Percentiles rank a stretch among this genome's conserved stretches.
Conservation (phyloP, 1,284 basidiomycete species). For the Apiotrichum gamsii region DNA sequence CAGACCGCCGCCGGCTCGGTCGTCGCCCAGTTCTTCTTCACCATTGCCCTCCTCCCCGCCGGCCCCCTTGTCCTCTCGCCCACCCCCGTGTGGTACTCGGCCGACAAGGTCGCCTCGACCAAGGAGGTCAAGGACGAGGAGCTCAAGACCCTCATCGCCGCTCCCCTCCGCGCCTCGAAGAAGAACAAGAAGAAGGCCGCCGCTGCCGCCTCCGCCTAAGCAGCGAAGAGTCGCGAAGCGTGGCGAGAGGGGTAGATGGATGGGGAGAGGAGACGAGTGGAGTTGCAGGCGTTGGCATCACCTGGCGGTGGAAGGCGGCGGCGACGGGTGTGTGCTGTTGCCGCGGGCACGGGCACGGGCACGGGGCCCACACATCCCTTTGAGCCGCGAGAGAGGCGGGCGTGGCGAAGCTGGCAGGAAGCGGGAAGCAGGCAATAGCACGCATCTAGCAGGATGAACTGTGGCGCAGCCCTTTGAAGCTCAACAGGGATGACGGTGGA, state of each 20-base stretch:
- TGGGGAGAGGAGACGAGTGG: too few relatives aligned
- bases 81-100: slow-evolving; percentile 84
- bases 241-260: too few relatives aligned
- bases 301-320: too few relatives aligned
- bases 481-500: too few relatives aligned
- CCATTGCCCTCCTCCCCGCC: slow-evolving; percentile 74
- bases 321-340: too few relatives aligned
- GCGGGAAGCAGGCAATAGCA: neutral
- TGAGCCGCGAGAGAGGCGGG: too few relatives aligned
- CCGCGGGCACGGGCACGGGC: too few relatives aligned
- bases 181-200: slow-evolving; percentile 82
- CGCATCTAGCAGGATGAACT: slow-evolving; percentile 2
- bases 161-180: slow-evolving; percentile 79
- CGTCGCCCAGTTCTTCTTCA: slow-evolving; percentile 93
- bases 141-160: slow-evolving; percentile 68
- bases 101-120: slow-evolving; percentile 67
- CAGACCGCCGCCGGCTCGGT: slow-evolving; percentile 72
- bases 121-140: slow-evolving; percentile 84
- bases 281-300: too few relatives aligned
- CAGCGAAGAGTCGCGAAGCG: too few relatives aligned
- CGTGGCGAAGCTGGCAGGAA: too few relatives aligned
- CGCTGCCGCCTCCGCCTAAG: slow-evolving; percentile 34
- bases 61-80: slow-evolving; percentile 80
- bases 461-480: neutral
- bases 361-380: too few relatives aligned